Base-by-base conservation (phyloP, 176 grass and related monocot genomes). In the Thinopyrum elongatum region DNA sequence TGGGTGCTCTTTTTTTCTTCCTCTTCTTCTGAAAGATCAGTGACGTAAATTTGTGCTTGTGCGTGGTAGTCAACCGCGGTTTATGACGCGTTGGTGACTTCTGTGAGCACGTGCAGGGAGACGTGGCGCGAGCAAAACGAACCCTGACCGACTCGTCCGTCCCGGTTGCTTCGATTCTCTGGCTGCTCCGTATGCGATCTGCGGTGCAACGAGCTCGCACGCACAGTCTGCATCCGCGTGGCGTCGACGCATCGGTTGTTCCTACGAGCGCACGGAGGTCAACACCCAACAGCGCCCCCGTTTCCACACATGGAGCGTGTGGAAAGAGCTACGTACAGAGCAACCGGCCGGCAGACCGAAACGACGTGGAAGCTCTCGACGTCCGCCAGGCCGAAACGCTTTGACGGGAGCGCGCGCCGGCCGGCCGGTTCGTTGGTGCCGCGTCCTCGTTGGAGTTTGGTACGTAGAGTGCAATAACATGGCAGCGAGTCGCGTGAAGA, bases 401-500 rank as follows among this genome's bases (percentile, higher is more conserved):
- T 42, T 55, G 68, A 70, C 31, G 27, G 23, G 46, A 13, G 38
- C 39, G 14, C 17, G 1, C 22, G 39, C 51, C 14, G n/a, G 55
- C 36, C 10, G 16, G 68, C 55, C 57, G 70, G 71, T 76, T 28
- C 33, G 81, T 39, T 25, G 89, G 85, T 87, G n/a, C 81, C 2
- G 61, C 23, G 85, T 91, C 89, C 13, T 62, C 79, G 15, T 87
- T 84, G 2, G 53, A 63, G 89, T 84, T 91, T 87, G 89, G 89
- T 87, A 61, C 75, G 26, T 65, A 19, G 29, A 30, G 31, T 53
- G 19, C 49, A 51, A 17, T 57, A 57, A 34, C 30, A 36, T 34
- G 68, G 70, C 70, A 73, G 31, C 35, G 46, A 39, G 81, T 79
- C 77, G 75, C 80, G 76, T 84, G 85, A 87, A 86, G 88, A 61